Evolutionary conservation across 805 yeast species (phyloP), one percentile per base, ranked within the genome.

Genomic region (Zygoascus bituminiphila): DNA sequence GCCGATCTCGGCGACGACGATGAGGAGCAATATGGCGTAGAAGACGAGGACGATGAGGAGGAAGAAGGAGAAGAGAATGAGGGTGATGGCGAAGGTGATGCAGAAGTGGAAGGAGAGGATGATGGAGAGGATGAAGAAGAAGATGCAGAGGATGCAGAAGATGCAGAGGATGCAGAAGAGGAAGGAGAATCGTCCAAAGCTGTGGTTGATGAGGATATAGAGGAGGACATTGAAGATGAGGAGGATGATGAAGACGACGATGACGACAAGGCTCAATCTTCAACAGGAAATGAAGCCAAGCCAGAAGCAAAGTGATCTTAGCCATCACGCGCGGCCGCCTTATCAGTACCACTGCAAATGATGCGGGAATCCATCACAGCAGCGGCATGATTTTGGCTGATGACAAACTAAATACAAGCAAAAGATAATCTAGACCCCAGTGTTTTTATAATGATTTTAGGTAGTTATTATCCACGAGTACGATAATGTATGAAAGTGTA

Each of bases 1-100:
- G 82, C 74, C 1, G 81, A 75, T 42, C 75, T 76, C 22, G 81
- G 73, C 1, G 87, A 77, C 7, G 84, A 76, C 12, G 84, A 79
- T n/a, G 76, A 70, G 10, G 77, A 73, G 7, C 72, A 66, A 20
- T 22, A 77, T 67, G 41, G 76, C 64, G 59, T 56, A 5, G 62
- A 54, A 17, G 61, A 56, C 22, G 60, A 51, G 24, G 64, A 57
- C n/a, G 56, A 47, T 4, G 53, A n/a, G 78, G 77, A 51, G 15
- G 53, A 47, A 19, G 56, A 31, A 3, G 85, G 78, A 14, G 84
- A 78, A 4, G 78, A 72, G 0, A 83, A 74, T 2, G 84, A 74
- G 1, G 79, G 73, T 2, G 80, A 70, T 2, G 82, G 73, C 1
- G 55, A 48, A 5, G 60, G 42, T 1, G 55, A 45, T 19, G 55